Evolutionary conservation across 352 stramenopile species (phyloP).

Genomic region (Pythium oligandrum): DNA sequence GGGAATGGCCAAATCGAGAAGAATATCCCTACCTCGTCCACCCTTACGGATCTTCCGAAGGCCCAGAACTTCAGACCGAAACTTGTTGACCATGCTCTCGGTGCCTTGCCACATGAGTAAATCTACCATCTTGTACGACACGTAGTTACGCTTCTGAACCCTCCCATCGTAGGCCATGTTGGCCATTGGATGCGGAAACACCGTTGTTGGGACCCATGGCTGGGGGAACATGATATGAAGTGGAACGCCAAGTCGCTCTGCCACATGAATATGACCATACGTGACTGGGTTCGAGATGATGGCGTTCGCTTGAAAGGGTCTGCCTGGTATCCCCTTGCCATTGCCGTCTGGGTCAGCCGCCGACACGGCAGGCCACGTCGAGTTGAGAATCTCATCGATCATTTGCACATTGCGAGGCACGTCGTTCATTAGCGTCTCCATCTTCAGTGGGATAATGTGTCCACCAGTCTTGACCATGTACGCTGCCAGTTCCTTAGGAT

Average conservation of each 20-base stretch:
- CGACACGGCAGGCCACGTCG: constrained; percentile 62
- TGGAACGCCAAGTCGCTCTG: constrained; percentile 87
- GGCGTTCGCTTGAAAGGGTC: constrained; percentile 81
- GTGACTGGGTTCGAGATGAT: constrained; percentile 94
- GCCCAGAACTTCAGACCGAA: constrained; percentile 49
- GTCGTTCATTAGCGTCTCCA: constrained; percentile 44
- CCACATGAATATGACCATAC: constrained; percentile 92
- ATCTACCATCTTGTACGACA: constrained; percentile 89
- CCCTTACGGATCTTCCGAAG: constrained; percentile 63
- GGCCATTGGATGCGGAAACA: constrained; percentile 88
- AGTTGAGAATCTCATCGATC: constrained; percentile 86
- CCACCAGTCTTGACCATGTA: constrained; percentile 92
- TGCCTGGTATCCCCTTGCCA: constrained; percentile 29
- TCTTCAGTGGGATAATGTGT: constrained; percentile 62
- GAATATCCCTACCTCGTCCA: constrained; percentile 44
- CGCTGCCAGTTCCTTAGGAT: constrained; percentile 69
- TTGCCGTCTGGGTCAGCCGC: constrained; percentile 57
- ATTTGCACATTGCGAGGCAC: constrained; percentile 88
- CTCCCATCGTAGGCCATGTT: constrained; percentile 76
- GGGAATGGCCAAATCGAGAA: constrained; percentile 72
- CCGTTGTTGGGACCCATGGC: constrained; percentile 83
- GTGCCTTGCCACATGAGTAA: constrained; percentile 69
- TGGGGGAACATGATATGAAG: constrained; percentile 94
- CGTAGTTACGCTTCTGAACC: constrained; percentile 57
- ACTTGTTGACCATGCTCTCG: constrained; percentile 79